Conservation (phyloP, 371 early-diverging fungal genomes). For the Blakeslea trispora region DNA sequence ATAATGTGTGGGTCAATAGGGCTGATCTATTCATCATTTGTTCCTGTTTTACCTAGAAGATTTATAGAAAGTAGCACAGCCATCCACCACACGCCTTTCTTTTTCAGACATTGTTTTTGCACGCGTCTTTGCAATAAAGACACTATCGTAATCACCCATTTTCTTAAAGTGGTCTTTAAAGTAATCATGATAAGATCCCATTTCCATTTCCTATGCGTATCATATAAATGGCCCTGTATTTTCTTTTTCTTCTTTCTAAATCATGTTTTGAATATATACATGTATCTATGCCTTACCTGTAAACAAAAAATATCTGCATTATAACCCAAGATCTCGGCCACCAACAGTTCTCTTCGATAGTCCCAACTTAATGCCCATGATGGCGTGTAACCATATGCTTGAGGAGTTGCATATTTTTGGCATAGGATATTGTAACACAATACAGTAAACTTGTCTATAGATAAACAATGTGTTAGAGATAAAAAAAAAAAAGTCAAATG, state of each 20-base stretch:
- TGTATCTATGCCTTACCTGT: too few relatives aligned
- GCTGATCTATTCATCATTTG: too few relatives aligned
- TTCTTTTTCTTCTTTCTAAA: too few relatives aligned
- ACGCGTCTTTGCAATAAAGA: conserved; percentile 94
- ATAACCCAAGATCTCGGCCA: conserved; percentile 86
- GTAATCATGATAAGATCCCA: conserved; percentile 81
- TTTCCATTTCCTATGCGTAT: conserved; percentile 86
- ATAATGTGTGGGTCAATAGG: too few relatives aligned
- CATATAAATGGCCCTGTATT: too few relatives aligned
- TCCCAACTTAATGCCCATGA: conserved; percentile 97
- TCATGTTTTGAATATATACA: too few relatives aligned
- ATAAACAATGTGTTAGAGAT: not conserved
- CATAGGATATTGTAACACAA: conserved; percentile 96
- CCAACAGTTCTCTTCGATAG: conserved; percentile 88
- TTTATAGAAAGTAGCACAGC: conserved; percentile 98
- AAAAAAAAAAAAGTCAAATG: not conserved
- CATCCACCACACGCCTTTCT: conserved; percentile 91
- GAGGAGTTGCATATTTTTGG: conserved; percentile 88
- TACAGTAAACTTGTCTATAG: conserved; percentile 76
- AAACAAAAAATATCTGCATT: conserved; percentile 95
- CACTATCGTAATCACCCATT: conserved; percentile 85
- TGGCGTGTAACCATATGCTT: conserved; percentile 95
- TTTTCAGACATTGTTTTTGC: conserved; percentile 91
- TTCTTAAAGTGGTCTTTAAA: conserved; percentile 76
- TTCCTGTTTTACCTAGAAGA: conserved; percentile 74